Percentiles rank a stretch among this genome's conserved stretches.
phyloP scores from a whole-genome alignment of 2,329 filamentous ascomycete species.

The Fulvia fulva region DNA sequence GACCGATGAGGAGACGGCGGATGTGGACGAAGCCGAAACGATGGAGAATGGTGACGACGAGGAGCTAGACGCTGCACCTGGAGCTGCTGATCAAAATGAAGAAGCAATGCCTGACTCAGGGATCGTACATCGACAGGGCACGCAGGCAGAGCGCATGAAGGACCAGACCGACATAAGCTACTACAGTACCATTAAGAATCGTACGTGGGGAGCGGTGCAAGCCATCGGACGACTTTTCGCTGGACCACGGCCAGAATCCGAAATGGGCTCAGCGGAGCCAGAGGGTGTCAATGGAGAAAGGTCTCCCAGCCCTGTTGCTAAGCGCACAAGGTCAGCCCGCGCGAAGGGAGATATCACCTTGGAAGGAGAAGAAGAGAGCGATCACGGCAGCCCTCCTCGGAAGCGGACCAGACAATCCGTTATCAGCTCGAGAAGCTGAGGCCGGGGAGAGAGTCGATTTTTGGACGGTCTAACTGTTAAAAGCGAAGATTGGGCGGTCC shows the following conservation, averaged over 20 bases:
- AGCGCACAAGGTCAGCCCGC: not conserved
- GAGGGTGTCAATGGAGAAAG: not conserved
- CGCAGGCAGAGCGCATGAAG: not conserved
- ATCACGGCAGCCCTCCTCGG: not conserved
- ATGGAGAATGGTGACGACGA: not conserved
- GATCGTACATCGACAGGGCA: not conserved
- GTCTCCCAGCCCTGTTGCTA: constrained; percentile 1
- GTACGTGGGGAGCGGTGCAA: constrained; percentile 1
- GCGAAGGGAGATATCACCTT: not conserved
- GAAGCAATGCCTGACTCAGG: not conserved
- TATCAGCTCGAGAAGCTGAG: constrained; percentile 1
- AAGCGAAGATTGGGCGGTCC: not conserved
- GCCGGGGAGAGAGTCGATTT: not conserved
- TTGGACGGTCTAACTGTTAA: not conserved
- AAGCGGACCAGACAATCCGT: constrained; percentile 2
- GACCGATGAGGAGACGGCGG: not conserved
- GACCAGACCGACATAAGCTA: not conserved
- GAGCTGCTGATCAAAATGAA: too few species aligned
- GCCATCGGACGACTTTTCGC: not conserved
- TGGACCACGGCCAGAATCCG: not conserved
- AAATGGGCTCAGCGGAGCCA: not conserved
- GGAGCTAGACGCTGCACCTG: not conserved
- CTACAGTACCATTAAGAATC: constrained; percentile 2
- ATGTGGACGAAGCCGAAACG: constrained; percentile 1
- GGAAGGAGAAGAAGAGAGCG: not conserved